Percentiles rank a stretch among this genome's conserved stretches.
Conservation (phyloP, 345 rosid genomes). For the Gossypium arboreum region DNA sequence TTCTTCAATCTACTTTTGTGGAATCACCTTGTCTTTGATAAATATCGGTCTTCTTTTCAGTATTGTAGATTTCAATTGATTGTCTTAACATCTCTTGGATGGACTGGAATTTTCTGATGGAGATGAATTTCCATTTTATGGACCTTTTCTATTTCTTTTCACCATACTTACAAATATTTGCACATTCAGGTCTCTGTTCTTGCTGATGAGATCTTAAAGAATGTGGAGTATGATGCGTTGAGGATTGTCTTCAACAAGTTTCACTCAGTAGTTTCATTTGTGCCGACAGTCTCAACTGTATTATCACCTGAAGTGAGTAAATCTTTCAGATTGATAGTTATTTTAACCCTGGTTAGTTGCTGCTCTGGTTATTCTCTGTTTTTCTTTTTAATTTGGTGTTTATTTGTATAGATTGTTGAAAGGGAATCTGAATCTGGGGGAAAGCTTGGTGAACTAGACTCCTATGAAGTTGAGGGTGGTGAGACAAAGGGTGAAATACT, state of each 20-base stretch:
- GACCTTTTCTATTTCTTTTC: slow-evolving; percentile 47
- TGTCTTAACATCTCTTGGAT: not conserved
- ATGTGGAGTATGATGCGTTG: slow-evolving; percentile 85
- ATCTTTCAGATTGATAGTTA: slow-evolving; percentile 16
- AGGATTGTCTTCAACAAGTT: slow-evolving; percentile 92
- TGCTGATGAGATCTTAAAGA: slow-evolving; percentile 95
- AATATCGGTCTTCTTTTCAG: not conserved
- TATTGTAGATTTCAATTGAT: not conserved
- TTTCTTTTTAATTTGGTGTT: not conserved
- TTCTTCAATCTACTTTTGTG: not conserved
- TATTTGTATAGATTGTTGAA: slow-evolving; percentile 60
- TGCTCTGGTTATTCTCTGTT: slow-evolving; percentile 16
- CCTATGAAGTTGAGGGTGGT: slow-evolving; percentile 94
- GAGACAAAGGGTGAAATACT: slow-evolving; percentile 90
- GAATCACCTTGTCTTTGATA: not conserved
- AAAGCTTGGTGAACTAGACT: slow-evolving; percentile 83
- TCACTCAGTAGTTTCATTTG: slow-evolving; percentile 66
- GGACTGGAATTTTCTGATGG: not conserved
- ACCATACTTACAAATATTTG: slow-evolving; percentile 1
- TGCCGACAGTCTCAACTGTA: slow-evolving; percentile 76
- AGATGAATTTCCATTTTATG: not conserved
- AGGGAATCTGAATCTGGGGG: slow-evolving; percentile 87
- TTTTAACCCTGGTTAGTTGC: not conserved
- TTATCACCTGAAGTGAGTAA: slow-evolving; percentile 91
- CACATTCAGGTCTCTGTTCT: slow-evolving; percentile 75